Evolutionary conservation across 2,329 filamentous ascomycete species (phyloP).

Genomic region (Magnaporthiopsis incrustans): DNA sequence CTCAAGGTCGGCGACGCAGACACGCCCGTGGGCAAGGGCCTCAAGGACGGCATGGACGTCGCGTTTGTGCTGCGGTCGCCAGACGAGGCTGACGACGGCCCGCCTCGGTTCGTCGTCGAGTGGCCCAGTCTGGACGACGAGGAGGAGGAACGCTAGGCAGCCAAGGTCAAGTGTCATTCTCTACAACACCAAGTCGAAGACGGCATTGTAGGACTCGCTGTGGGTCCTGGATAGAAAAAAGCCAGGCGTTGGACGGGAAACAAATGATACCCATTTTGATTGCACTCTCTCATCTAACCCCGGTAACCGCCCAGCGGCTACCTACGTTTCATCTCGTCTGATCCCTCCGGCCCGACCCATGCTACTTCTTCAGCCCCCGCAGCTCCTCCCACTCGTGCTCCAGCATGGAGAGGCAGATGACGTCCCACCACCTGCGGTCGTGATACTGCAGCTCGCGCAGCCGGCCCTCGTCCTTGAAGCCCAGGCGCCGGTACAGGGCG

Average conservation of each 20-base stretch:
- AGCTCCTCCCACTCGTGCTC: constrained; percentile 27
- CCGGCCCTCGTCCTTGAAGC: constrained; percentile 35
- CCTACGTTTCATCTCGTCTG: background rate
- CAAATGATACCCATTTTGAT: background rate
- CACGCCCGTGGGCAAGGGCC: constrained; percentile 31
- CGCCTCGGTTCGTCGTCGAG: constrained; percentile 30
- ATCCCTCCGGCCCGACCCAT: too few species aligned
- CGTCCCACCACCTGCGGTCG: constrained; percentile 31
- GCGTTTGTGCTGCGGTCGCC: constrained; percentile 38
- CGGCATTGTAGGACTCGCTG: too few species aligned
- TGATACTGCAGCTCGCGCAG: constrained; percentile 32
- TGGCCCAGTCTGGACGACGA: constrained; percentile 30
- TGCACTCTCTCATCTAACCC: background rate
- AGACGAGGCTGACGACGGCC: constrained; percentile 27
- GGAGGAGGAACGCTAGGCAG: constrained; percentile 27
- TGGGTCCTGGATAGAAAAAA: too few species aligned
- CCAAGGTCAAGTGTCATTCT: too few species aligned
- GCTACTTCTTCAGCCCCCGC: background rate
- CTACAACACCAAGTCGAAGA: too few species aligned
- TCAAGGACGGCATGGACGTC: constrained; percentile 39
- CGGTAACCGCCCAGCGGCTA: background rate
- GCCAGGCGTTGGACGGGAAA: background rate
- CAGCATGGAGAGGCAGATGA: constrained; percentile 27
- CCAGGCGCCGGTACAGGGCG: constrained; percentile 34
- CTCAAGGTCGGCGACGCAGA: constrained; percentile 30